Conservation (phyloP, 2,329 filamentous ascomycete species). For the Arthrobotrys pseudoclavata region DNA sequence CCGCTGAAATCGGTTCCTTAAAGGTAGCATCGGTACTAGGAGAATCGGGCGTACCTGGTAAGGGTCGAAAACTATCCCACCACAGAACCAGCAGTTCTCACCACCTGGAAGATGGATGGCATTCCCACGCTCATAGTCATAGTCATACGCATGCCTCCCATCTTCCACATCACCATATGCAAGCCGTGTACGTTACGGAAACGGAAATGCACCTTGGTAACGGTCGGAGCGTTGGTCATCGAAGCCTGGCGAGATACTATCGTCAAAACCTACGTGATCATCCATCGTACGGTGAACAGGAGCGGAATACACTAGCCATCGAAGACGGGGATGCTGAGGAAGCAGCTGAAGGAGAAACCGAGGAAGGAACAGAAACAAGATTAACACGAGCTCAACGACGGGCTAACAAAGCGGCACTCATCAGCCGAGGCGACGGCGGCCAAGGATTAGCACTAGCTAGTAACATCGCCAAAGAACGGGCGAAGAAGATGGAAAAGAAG, state of each 20-base stretch:
- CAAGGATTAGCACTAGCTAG: constrained; percentile 82
- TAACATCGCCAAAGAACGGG: constrained; percentile 79
- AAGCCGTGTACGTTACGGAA: constrained; percentile 82
- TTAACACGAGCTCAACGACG: constrained; percentile 59
- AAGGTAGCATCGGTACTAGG: constrained; percentile 12
- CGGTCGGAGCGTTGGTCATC: constrained; percentile 88
- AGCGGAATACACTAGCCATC: constrained; percentile 67
- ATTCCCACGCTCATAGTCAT: constrained; percentile 79
- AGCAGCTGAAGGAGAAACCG: constrained; percentile 61
- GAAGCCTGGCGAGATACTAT: constrained; percentile 88
- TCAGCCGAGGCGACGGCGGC: constrained; percentile 79
- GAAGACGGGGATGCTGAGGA: constrained; percentile 69
- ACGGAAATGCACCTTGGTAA: constrained; percentile 93
- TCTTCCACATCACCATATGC: constrained; percentile 66
- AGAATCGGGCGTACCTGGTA: not conserved
- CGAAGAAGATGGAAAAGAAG: constrained; percentile 77
- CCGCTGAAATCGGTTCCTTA: constrained; percentile 44
- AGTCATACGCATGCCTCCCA: constrained; percentile 75
- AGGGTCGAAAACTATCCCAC: constrained; percentile 29
- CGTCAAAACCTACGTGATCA: constrained; percentile 83
- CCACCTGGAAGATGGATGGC: constrained; percentile 81
- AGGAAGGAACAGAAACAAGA: constrained; percentile 16
- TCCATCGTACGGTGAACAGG: constrained; percentile 69
- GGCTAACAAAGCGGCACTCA: constrained; percentile 68
- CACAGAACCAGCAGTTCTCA: constrained; percentile 69